These are phyloP conservation scores for Calocybe gangraenosa DNA, from an alignment of 768 basidiomycete genomes.

Conservation along the genomic window DNA sequence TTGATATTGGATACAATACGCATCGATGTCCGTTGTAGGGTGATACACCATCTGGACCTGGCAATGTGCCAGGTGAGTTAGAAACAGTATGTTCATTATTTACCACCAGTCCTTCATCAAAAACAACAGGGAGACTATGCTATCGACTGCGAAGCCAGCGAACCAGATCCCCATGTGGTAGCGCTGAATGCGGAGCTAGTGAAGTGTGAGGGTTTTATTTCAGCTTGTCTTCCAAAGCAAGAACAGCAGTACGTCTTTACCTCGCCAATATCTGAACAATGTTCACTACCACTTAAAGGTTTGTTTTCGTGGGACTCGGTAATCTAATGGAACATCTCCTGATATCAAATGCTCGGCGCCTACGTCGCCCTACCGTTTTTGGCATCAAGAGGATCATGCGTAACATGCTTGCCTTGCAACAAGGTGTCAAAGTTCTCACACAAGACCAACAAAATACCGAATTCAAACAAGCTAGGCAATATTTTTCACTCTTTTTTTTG, in stretches of 20 bases:
- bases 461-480: slow-evolving; percentile 73
- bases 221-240: slow-evolving; percentile 53
- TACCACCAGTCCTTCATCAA: slow-evolving; percentile 11
- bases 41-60: slow-evolving; percentile 75
- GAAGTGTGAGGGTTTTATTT: slow-evolving; percentile 67
- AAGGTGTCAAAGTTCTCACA: slow-evolving; percentile 77
- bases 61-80: slow-evolving; percentile 68
- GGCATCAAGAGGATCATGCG: slow-evolving; percentile 86
- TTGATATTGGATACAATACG: slow-evolving; percentile 85
- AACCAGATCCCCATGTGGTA: slow-evolving; percentile 85
- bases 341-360: slow-evolving; percentile 66
- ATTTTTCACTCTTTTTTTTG: slow-evolving; percentile 74
- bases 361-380: slow-evolving; percentile 64
- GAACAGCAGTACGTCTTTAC: slow-evolving; percentile 59
- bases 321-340: slow-evolving; percentile 81
- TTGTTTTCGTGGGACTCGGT: slow-evolving; percentile 83
- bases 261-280: neutral
- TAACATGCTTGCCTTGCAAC: slow-evolving; percentile 89
- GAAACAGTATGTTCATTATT: slow-evolving; percentile 1
- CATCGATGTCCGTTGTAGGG: slow-evolving; percentile 82
- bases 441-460: slow-evolving; percentile 57
- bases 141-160: slow-evolving; percentile 77
- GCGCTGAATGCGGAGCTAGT: slow-evolving; percentile 82
- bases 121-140: slow-evolving; percentile 72
- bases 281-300: slow-evolving; percentile 42